These are phyloP conservation scores for Usnea hakonensis DNA, from an alignment of 495 filamentous ascomycete genomes.

Conservation along the genomic window DNA sequence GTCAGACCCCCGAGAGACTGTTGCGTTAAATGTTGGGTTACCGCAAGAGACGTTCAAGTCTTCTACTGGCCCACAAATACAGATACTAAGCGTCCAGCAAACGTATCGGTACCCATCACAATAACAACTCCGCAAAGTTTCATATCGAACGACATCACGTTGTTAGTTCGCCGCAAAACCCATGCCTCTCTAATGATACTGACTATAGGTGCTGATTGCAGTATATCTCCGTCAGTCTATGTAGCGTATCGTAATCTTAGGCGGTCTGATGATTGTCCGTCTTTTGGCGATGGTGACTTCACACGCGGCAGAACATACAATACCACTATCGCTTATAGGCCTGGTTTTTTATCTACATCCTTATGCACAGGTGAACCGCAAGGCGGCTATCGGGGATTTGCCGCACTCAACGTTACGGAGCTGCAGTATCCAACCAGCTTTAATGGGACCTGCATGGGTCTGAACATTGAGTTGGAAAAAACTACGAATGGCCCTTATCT, in stretches of 20 bases:
- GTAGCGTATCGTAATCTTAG: background rate
- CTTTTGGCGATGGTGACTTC: background rate
- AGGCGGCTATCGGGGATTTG: background rate
- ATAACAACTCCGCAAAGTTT: background rate
- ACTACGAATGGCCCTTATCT: background rate
- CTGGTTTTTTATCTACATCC: background rate
- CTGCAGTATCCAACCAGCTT: background rate
- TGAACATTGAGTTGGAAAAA: background rate
- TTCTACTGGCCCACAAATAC: conserved; percentile 4
- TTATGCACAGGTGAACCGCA: background rate
- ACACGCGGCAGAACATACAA: background rate
- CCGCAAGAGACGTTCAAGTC: conserved; percentile 11
- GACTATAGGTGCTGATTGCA: background rate
- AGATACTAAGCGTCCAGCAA: background rate
- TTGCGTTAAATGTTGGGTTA: conserved; percentile 4
- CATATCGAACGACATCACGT: conserved; percentile 1
- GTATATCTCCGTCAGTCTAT: background rate
- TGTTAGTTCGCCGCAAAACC: background rate
- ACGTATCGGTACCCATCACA: background rate
- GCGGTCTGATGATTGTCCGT: background rate
- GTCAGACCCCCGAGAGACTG: conserved; percentile 4
- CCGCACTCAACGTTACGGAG: background rate
- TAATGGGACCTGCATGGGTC: background rate
- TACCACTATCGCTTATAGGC: background rate
- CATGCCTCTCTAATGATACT: background rate